Percentiles rank a stretch among this genome's conserved stretches.
These are phyloP conservation scores for Solioccasus polychromus DNA, from an alignment of 768 basidiomycete species.

Conservation along the genomic window DNA sequence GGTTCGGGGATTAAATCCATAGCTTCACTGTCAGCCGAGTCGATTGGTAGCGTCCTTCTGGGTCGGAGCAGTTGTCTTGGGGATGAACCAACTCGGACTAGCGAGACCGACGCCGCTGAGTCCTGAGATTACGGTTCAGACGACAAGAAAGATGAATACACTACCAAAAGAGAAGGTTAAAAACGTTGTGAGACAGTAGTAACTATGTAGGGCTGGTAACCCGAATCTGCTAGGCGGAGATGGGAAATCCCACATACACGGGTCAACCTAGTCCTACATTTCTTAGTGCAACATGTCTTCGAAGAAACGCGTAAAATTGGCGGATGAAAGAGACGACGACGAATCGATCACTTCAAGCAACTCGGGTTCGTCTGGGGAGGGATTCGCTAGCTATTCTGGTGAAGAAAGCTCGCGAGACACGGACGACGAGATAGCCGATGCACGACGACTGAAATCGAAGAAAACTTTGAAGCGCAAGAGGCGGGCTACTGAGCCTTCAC, in stretches of 20 bases:
- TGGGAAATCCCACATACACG: background rate
- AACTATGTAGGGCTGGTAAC: no score
- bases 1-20: slow-evolving; percentile 70
- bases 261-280: background rate
- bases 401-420: slow-evolving; percentile 42
- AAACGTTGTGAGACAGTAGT: slow-evolving; percentile 5
- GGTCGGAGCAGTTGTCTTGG: slow-evolving; percentile 3
- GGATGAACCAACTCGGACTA: slow-evolving; percentile 3
- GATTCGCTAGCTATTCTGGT: slow-evolving; percentile 10
- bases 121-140: slow-evolving; percentile 17
- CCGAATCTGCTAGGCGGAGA: background rate
- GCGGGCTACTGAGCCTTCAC: slow-evolving; percentile 69
- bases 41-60: slow-evolving; percentile 23
- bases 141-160: slow-evolving; percentile 10
- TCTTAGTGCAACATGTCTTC: slow-evolving; percentile 42
- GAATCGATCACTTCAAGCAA: slow-evolving; percentile 3
- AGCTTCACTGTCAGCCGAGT: slow-evolving; percentile 28
- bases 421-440: slow-evolving; percentile 60
- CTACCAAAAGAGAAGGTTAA: slow-evolving; percentile 7
- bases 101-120: slow-evolving; percentile 2
- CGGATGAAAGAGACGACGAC: slow-evolving; percentile 18
- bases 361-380: slow-evolving; percentile 13
- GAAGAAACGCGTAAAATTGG: slow-evolving; percentile 51
- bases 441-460: slow-evolving; percentile 62
- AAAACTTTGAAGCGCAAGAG: slow-evolving; percentile 83